Evolutionary conservation across 192 early-diverging fungal genomes (phyloP), one percentile per base, ranked within the genome.

Genomic region (Coemansia sp.): DNA sequence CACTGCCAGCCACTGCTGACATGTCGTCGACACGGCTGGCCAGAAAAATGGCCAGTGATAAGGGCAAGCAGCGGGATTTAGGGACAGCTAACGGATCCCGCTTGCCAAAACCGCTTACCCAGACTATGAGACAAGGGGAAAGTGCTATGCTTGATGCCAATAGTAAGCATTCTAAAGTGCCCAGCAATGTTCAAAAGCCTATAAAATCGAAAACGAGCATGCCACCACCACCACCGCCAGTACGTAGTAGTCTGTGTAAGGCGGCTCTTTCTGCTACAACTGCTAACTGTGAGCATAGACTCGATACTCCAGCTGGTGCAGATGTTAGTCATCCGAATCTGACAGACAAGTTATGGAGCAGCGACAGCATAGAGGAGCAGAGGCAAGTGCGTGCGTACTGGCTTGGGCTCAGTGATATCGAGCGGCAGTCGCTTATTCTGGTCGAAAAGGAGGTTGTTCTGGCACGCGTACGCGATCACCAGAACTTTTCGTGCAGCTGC

Each of bases 401-500:
- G 77, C 54, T 69, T 1, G 56, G 54, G 11, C 42, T 80, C 12
- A 64, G 53, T 42, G 63, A 66, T 9, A 24, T 56, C 17, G 63
- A 80, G 57, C 69, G 62, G 14, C 63, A 64, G 30, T 47, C 51
- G 24, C 33, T 80, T 37, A 57, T 73, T 21, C 24, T 65, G 41
- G 53, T 69, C 0, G 77, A 73, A n/a, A 72, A 73, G 63, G 57
- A 63, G 19, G 61, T 69, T 40, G 70, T 80, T 2, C 24, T 62
- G 42, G 56, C 66, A 14, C 67, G 70, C 15, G 70, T 80, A 10
- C 70, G 64, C 14, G 62, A 80, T 39, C 77, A 80, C 53, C 70
- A 73, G 54, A 72, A 73, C 50, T 72, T 73, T 57, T 69, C 70
- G 11, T 80, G 77, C 53, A 65, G 34, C 44, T 80, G 77, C 57